These are phyloP conservation scores for Penicillium paradoxum DNA, from an alignment of 495 filamentous ascomycete species.

Conservation along the genomic window DNA sequence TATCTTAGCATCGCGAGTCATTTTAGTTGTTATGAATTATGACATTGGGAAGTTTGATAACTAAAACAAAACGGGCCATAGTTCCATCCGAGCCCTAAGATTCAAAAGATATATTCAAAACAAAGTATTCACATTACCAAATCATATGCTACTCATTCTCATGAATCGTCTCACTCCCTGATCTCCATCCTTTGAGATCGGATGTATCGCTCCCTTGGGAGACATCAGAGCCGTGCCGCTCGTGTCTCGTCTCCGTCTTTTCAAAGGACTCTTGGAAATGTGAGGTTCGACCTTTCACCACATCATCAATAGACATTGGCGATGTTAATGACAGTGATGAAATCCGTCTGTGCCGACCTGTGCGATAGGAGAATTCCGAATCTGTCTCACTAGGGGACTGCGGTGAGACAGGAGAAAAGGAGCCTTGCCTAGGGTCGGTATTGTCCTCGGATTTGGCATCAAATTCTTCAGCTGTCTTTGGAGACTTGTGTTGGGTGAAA, in stretches of 20 bases:
- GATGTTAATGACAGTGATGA: constrained; percentile 7
- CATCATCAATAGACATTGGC: constrained; percentile 14
- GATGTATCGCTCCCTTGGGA: constrained; percentile 8
- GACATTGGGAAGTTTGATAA: no score
- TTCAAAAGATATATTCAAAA: no score
- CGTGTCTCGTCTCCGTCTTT: neutral
- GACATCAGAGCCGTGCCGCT: constrained; percentile 14
- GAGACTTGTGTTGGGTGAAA: neutral
- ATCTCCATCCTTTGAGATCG: constrained; percentile 1
- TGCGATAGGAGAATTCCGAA: neutral
- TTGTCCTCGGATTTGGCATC: neutral
- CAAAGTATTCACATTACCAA: neutral
- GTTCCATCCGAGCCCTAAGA: no score
- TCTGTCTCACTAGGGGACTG: constrained; percentile 4
- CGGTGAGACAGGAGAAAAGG: constrained; percentile 8
- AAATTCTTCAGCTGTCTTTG: neutral
- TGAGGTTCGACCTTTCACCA: constrained; percentile 8
- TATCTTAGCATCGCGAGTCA: neutral
- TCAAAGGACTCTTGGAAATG: constrained; percentile 14
- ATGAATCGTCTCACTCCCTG: constrained; percentile 9
- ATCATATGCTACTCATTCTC: constrained; percentile 7
- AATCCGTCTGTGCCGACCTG: constrained; percentile 5
- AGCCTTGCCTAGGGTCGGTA: neutral
- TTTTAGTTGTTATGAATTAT: no score
- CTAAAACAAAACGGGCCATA: no score